Conservation (phyloP, 1,284 basidiomycete species). For the Apiotrichum gracile region DNA sequence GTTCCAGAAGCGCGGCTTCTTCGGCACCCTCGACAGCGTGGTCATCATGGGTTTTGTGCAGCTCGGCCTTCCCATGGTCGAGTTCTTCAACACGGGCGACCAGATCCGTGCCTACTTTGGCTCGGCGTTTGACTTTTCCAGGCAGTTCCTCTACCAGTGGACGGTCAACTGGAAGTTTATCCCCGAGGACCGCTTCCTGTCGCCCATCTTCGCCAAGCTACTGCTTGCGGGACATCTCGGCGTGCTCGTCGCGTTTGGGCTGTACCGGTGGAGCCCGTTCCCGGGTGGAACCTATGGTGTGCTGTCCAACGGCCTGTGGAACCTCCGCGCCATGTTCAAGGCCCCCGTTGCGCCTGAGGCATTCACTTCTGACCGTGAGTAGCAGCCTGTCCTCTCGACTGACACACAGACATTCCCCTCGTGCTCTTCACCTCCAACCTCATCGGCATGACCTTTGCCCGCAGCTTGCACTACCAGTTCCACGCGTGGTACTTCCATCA, state of each 20-base stretch:
- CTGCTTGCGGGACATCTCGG: slow-evolving; percentile 64
- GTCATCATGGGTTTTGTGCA: slow-evolving; percentile 53
- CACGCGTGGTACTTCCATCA: slow-evolving; percentile 97
- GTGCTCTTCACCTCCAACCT: slow-evolving; percentile 86
- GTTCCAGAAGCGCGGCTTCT: slow-evolving; percentile 65
- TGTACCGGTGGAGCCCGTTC: slow-evolving; percentile 63
- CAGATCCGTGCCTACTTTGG: slow-evolving; percentile 58
- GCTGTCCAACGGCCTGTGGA: slow-evolving; percentile 55
- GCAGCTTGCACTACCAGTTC: slow-evolving; percentile 98
- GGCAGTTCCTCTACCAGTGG: slow-evolving; percentile 91
- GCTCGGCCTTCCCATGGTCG: slow-evolving; percentile 62
- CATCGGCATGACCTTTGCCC: slow-evolving; percentile 83
- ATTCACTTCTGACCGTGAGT: slow-evolving; percentile 28
- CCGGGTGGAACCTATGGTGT: slow-evolving; percentile 59
- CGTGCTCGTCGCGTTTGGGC: slow-evolving; percentile 61
- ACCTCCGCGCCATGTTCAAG: slow-evolving; percentile 8
- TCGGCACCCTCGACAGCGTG: slow-evolving; percentile 55
- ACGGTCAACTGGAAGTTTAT: slow-evolving; percentile 97
- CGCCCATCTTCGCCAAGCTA: slow-evolving; percentile 55
- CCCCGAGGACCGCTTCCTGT: slow-evolving; percentile 67
- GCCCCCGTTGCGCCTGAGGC: slow-evolving; percentile 6
- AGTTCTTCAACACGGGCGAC: slow-evolving; percentile 51
- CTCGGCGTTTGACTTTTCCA: slow-evolving; percentile 79
- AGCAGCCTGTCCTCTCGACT: not conserved
- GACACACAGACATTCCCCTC: slow-evolving; percentile 65